Base-by-base conservation (phyloP, 805 yeast species). In the Sugiyamaella marilandica region DNA sequence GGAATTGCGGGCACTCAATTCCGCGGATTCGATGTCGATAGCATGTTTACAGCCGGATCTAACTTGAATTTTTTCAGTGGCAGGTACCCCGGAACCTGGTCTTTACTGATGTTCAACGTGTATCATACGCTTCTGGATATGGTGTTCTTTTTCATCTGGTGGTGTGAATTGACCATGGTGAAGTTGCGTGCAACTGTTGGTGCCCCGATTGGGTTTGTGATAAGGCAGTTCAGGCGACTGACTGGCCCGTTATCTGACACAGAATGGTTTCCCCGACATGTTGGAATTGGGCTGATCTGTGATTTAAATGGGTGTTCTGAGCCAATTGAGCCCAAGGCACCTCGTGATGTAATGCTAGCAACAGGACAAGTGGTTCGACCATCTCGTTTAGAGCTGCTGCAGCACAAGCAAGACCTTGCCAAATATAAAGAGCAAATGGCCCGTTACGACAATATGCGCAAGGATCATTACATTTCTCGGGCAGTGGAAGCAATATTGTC, bases 31-130 rank as follows among this genome's bases (percentile, higher is more conserved):
- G 48, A 57, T 35, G 50, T 59, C 19, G 63, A 60, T 19, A 16
- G 49, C 18, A 53, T 59, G 41, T 51, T 59, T 31, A 41, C 55
- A 2, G 53, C 63, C 1, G 64, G 62, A 13, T 52, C 63, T 0
- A 57, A 57, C 14, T 36, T 45, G 10, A 36, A 51, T 24, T 36
- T 33, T 35, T 35, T 54, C 37, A 43, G 52, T 14, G 36, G 26
- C 45, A 35, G 43, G 8, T 24, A 37, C 8, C 48, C 26, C 10
- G 43, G 49, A 13, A 60, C 62, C n/a, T 43, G 54, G 55, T 47
- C 50, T 7, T 41, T 60, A 41, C 51, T 60, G 45, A 34, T 45
- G 49, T 59, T 59, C 44, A 59, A 59, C 19, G n/a, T 60, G 5
- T 32, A 36, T 18, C 53, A 57, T 16, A 44, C 59, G 13, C 11